Evolutionary conservation across 1,284 basidiomycete species (phyloP), one percentile per base, ranked within the genome.

Genomic region (Phellinidium pouzarii): DNA sequence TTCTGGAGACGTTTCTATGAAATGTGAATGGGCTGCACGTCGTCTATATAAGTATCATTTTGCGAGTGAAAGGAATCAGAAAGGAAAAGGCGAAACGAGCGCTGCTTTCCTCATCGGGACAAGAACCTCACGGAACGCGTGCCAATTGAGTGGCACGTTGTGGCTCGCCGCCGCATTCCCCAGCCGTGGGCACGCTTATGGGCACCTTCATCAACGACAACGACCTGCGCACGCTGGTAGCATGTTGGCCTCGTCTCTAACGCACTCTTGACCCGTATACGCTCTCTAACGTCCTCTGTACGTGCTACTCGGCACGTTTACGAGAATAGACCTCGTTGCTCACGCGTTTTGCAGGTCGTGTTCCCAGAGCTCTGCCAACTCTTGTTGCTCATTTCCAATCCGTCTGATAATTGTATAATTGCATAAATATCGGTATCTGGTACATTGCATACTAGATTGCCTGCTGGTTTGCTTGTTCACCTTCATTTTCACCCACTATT

Each of bases 301-400:
- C 37, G 37, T 40, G 29, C 29, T 31, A 12, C 29, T 31, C 12
- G 37, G 19, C 37, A 40, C 19, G 37, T 3, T 40, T 40, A n/a
- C 14, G 37, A 26, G 44, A 46, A 8, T 3, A 14, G 17, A 36
- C 41, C 53, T 54, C 48, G 48, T 40, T 47, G 41, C 53, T 54
- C 53, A 54, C 44, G 47, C 53, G 53, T 54, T 54, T 44, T 45
- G 22, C 42, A 50, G 48, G 48, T 54, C 53, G 53, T 54, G 53
- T 50, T 50, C 44, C 17, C 44, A 46, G 50, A 50, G 26, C 41
- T 46, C n/a, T 42, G 38, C 25, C 51, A 14, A 41, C 20, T 34
- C 26, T 36, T 23, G 38, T 17, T 53, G 44, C 37, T 17, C 19
- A 17, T 47, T 25, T 47, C 26, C 29, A 23, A 27, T 26, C 36